Evolutionary conservation across 306 rosid species (phyloP).

Genomic region (Crataegus laevigata): DNA sequence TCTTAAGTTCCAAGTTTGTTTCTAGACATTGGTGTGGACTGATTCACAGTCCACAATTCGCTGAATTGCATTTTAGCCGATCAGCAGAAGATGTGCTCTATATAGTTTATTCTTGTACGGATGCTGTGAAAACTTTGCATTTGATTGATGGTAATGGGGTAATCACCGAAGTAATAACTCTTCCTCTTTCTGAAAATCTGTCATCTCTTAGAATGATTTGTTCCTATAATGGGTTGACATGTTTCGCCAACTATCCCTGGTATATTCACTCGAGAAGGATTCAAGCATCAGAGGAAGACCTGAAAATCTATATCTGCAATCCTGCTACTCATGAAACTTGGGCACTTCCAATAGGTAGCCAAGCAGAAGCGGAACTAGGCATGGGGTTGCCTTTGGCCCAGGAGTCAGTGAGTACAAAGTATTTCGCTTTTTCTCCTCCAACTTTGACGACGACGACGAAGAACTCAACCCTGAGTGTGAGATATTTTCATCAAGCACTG

Average conservation of each 20-base stretch:
- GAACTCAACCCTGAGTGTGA: conserved; percentile 12
- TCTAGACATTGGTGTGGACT: conserved; percentile 6
- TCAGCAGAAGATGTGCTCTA: conserved; percentile 3
- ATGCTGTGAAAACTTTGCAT: background rate
- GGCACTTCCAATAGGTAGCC: conserved; percentile 17
- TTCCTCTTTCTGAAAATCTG: conserved; percentile 7
- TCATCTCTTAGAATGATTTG: conserved; percentile 16
- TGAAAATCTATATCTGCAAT: conserved; percentile 26
- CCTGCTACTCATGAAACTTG: conserved; percentile 13
- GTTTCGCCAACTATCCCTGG: conserved; percentile 19
- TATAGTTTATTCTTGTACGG: conserved; percentile 17
- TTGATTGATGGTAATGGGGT: conserved; percentile 6
- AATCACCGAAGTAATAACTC: background rate
- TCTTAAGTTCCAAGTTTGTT: background rate
- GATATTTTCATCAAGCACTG: conserved; percentile 14
- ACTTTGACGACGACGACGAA: background rate
- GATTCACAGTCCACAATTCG: conserved; percentile 10
- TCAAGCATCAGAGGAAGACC: background rate
- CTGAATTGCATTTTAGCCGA: conserved; percentile 9
- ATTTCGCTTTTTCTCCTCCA: conserved; percentile 12
- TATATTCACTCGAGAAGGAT: background rate
- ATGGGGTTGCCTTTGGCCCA: conserved; percentile 24
- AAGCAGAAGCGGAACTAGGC: background rate
- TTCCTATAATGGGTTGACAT: conserved; percentile 18
- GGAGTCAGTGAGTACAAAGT: conserved; percentile 14